Conservation (phyloP, 257 asterid genomes). For the Gardenia jasminoides region DNA sequence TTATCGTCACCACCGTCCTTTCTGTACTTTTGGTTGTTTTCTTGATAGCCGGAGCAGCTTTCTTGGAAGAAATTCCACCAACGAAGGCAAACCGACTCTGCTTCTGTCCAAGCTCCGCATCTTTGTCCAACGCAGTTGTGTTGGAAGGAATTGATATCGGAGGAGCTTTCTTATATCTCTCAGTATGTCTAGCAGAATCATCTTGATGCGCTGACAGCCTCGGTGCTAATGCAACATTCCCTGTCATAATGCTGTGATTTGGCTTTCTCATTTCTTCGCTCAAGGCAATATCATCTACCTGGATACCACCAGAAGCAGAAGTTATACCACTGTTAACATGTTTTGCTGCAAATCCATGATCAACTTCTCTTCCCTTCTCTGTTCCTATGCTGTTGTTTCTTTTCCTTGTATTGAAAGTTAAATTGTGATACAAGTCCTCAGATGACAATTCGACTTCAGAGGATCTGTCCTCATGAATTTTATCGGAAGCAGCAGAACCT, state of each 20-base stretch:
- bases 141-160: not conserved
- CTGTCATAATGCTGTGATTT: constrained; percentile 6
- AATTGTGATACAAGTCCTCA: not conserved
- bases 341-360: not conserved
- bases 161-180: not conserved
- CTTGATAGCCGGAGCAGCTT: constrained; percentile 18
- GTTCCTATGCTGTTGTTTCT: not conserved
- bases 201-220: constrained; percentile 27
- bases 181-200: constrained; percentile 8
- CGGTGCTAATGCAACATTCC: constrained; percentile 7
- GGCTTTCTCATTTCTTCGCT: not conserved
- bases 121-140: constrained; percentile 4
- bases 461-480: not conserved
- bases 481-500: not conserved
- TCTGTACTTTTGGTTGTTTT: constrained; percentile 36
- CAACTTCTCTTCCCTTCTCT: not conserved
- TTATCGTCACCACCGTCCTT: constrained; percentile 44
- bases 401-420: not conserved
- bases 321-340: too few species aligned
- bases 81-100: constrained; percentile 15
- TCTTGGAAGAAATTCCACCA: constrained; percentile 18
- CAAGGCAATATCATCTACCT: not conserved
- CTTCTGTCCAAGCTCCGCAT: constrained; percentile 6
- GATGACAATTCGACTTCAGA: not conserved
- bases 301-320: not conserved